Conservation (phyloP, 2,329 filamentous ascomycete species). For the Incumbomyces delicatus region DNA sequence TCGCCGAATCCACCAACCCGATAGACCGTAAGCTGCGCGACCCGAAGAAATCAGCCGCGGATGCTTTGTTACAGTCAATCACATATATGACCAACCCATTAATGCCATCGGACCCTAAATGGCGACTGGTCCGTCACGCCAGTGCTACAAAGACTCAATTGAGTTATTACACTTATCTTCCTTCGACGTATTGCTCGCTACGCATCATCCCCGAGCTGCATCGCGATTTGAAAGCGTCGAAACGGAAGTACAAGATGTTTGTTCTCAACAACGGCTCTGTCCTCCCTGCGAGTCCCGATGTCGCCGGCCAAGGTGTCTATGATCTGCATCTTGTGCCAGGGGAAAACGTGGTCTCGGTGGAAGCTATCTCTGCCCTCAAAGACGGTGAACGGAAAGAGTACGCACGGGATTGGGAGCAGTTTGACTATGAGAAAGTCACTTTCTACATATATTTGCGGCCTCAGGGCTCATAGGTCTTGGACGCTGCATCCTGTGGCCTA, state of each 20-base stretch:
- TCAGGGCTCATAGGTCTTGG: neutral
- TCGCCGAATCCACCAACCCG: conserved; percentile 25
- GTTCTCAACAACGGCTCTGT: conserved; percentile 15
- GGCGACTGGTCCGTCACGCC: conserved; percentile 55
- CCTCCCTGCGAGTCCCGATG: conserved; percentile 20
- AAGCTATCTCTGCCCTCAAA: conserved; percentile 59
- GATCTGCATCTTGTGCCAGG: conserved; percentile 63
- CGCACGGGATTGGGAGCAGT: conserved; percentile 46
- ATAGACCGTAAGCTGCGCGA: conserved; percentile 35
- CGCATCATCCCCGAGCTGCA: conserved; percentile 42
- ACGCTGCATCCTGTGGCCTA: no score
- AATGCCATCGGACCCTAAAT: conserved; percentile 51
- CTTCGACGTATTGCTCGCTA: conserved; percentile 57
- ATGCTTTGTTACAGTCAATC: conserved; percentile 59
- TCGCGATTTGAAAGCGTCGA: conserved; percentile 10
- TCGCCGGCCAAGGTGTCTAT: conserved; percentile 57
- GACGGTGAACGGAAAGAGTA: conserved; percentile 45
- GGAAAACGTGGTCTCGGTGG: conserved; percentile 68
- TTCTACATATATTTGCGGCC: conserved; percentile 58
- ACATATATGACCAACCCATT: conserved; percentile 59
- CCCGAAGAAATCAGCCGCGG: conserved; percentile 42
- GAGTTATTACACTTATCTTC: conserved; percentile 61
- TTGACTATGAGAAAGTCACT: conserved; percentile 70
- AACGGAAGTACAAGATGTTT: conserved; percentile 12
- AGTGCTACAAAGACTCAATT: conserved; percentile 58